Conservation (phyloP, 768 basidiomycete genomes). For the Rhizopogon vulgaris region DNA sequence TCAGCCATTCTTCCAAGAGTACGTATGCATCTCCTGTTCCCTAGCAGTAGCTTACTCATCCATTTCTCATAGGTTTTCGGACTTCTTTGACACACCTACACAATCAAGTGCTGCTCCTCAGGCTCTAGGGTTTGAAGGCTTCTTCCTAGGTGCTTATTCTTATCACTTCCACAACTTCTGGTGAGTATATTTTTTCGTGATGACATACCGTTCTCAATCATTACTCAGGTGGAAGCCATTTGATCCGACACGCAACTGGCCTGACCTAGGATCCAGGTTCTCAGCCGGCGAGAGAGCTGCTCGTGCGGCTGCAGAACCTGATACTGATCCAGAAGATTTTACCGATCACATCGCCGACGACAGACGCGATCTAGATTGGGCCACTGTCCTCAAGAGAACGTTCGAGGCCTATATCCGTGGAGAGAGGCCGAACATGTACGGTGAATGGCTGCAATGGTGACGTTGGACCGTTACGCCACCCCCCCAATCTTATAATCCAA, state of each 20-base stretch:
- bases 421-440: conserved; percentile 94
- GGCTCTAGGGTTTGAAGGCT: conserved; percentile 88
- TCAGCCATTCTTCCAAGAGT: conserved; percentile 91
- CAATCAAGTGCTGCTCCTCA: conserved; percentile 75
- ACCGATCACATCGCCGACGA: conserved; percentile 51
- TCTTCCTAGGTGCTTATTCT: conserved; percentile 92
- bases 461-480: conserved; percentile 4
- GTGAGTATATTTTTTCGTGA: conserved; percentile 32
- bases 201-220: not conserved
- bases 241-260: conserved; percentile 90
- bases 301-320: conserved; percentile 37
- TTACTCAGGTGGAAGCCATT: conserved; percentile 88
- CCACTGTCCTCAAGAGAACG: conserved; percentile 89
- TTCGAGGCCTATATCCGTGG: conserved; percentile 91
- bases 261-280: conserved; percentile 84
- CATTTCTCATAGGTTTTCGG: conserved; percentile 55
- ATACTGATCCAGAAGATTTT: conserved; percentile 27
- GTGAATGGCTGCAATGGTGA: conserved; percentile 65
- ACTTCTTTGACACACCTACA: conserved; percentile 82
- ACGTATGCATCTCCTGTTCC: conserved; percentile 12
- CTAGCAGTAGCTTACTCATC: not conserved
- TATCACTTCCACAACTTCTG: conserved; percentile 97
- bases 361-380: conserved; percentile 83
- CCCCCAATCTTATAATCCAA: conserved; percentile 21
- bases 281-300: conserved; percentile 65